Percentiles rank a stretch among this genome's conserved stretches.
phyloP scores from a whole-genome alignment of 208 protist species.

The Acanthamoeba castellanii region DNA sequence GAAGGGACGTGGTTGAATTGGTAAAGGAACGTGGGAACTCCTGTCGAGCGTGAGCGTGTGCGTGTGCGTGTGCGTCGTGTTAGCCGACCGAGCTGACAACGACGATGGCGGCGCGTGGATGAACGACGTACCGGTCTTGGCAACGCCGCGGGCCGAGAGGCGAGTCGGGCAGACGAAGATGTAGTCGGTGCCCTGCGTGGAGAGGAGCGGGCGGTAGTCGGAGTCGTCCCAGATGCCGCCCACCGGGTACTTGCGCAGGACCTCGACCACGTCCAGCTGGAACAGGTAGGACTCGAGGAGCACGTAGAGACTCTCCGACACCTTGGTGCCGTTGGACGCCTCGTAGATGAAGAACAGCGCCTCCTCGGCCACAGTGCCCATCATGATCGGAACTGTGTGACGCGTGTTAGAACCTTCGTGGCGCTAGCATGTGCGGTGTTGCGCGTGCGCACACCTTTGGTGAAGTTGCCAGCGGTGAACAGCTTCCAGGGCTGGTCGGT shows the following conservation, averaged over 20 bases:
- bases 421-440: background rate
- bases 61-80: no score
- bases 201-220: conserved; percentile 72
- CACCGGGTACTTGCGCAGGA: conserved; percentile 39
- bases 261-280: conserved; percentile 9
- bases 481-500: conserved; percentile 39
- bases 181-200: conserved; percentile 73
- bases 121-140: background rate
- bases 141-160: background rate
- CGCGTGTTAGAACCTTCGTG: background rate
- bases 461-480: conserved; percentile 2
- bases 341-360: conserved; percentile 47
- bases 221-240: background rate
- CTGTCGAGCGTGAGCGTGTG: no score
- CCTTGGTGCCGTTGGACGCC: conserved; percentile 21
- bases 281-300: conserved; percentile 29
- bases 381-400: conserved; percentile 9
- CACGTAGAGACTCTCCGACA: conserved; percentile 32
- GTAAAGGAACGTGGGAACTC: conserved; percentile 48
- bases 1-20: conserved; percentile 68
- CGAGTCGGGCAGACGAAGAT: conserved; percentile 78
- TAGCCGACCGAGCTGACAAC: no score
- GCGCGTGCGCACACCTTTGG: background rate
- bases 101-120: background rate
- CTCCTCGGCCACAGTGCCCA: conserved; percentile 37